Percentiles rank a stretch among this genome's conserved stretches.
Conservation (phyloP, 1,139 yeast genomes). For the Zygosaccharomyces sapae region DNA sequence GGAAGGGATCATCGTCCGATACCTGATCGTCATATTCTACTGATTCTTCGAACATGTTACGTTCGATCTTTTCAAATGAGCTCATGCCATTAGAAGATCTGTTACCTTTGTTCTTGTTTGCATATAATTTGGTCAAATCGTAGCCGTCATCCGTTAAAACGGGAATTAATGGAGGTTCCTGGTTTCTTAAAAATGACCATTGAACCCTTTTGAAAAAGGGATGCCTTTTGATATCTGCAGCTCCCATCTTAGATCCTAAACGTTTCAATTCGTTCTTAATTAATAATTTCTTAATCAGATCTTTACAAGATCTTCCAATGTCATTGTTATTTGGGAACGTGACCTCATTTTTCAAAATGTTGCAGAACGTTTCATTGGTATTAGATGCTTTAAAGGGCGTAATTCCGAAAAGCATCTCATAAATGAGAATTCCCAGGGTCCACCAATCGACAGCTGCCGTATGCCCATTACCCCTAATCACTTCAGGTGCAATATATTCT, state of each 20-base stretch:
- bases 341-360: constrained; percentile 79
- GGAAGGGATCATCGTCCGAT: constrained; percentile 67
- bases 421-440: constrained; percentile 89
- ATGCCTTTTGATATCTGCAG: constrained; percentile 87
- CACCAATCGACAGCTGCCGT: constrained; percentile 99
- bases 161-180: constrained; percentile 93
- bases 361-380: constrained; percentile 84
- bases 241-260: constrained; percentile 88
- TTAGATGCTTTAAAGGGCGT: constrained; percentile 94
- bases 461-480: constrained; percentile 93
- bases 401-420: constrained; percentile 91
- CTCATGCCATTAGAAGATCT: constrained; percentile 12
- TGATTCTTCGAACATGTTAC: constrained; percentile 39
- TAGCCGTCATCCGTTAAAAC: constrained; percentile 61
- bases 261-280: constrained; percentile 86
- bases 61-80: constrained; percentile 36
- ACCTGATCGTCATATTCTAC: constrained; percentile 35
- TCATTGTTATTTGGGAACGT: constrained; percentile 54
- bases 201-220: constrained; percentile 85
- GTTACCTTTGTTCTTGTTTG: constrained; percentile 24
- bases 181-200: constrained; percentile 92
- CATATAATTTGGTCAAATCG: constrained; percentile 38
- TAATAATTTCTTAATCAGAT: constrained; percentile 70
- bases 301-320: constrained; percentile 71
- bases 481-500: constrained; percentile 97